These are phyloP conservation scores for Wallacemonas sp. DNA, from an alignment of 208 protist species.

Conservation along the genomic window DNA sequence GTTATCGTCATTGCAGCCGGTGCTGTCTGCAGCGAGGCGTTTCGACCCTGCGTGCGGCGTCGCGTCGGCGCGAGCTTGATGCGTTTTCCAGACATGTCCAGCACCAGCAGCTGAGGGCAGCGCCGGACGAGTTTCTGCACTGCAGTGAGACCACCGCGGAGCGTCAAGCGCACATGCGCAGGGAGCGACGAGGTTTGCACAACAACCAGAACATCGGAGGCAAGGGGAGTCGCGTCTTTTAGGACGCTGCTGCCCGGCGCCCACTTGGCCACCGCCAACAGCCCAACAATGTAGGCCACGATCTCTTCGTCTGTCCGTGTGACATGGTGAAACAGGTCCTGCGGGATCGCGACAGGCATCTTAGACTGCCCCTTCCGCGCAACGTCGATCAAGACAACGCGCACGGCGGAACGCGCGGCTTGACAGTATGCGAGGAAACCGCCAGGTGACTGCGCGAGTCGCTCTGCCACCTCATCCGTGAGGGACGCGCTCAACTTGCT, in stretches of 20 bases:
- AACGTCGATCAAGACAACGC: conserved; percentile 3
- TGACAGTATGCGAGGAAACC: conserved; percentile 25
- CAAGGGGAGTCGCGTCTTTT: neutral
- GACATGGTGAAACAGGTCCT: neutral
- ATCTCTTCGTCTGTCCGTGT: neutral
- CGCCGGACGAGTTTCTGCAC: neutral
- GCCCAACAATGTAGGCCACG: neutral
- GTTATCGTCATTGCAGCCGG: too few species aligned
- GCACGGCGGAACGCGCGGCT: neutral
- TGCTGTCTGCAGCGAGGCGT: too few species aligned
- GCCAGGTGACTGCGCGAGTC: conserved; percentile 20
- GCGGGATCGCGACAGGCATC: conserved; percentile 7
- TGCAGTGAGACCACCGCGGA: neutral
- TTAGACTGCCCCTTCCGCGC: neutral
- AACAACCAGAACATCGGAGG: conserved; percentile 1
- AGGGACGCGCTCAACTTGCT: conserved; percentile 54
- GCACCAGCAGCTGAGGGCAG: neutral
- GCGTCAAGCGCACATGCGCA: neutral
- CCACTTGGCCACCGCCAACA: conserved; percentile 13
- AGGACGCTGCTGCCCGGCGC: neutral
- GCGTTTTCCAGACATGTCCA: neutral
- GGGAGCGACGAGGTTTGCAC: conserved; percentile 6
- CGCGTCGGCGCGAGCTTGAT: neutral
- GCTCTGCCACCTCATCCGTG: conserved; percentile 61
- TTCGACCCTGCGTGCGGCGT: too few species aligned